Evolutionary conservation across 164 flowering plant genomes (phyloP).

Genomic region (Protea cynaroides): DNA sequence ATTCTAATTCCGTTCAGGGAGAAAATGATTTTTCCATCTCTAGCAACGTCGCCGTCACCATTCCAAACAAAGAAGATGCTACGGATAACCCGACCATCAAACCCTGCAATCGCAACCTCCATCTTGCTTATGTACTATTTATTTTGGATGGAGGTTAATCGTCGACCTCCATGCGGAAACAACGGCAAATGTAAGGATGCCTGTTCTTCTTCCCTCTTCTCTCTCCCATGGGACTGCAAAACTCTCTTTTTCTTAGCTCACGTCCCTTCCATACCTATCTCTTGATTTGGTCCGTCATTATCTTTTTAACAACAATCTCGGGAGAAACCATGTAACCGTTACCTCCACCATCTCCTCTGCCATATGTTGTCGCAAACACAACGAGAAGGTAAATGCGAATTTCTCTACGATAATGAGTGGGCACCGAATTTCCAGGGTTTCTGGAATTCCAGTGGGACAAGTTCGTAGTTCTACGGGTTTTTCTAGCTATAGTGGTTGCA

Average conservation of each 20-base stretch:
- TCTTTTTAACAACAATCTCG: not conserved
- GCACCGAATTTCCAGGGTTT: not conserved
- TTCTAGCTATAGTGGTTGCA: conserved; percentile 2
- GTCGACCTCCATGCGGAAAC: conserved; percentile 8
- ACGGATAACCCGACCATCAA: too few species aligned
- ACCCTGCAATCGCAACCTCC: too few species aligned
- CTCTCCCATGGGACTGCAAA: not conserved
- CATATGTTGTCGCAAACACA: not conserved
- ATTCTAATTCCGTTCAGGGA: too few species aligned
- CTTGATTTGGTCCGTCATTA: not conserved
- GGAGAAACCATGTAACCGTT: not conserved
- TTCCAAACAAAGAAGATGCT: too few species aligned
- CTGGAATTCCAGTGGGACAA: not conserved
- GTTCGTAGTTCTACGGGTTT: conserved; percentile 1
- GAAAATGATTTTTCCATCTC: too few species aligned
- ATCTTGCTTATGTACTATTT: too few species aligned
- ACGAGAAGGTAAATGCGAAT: not conserved
- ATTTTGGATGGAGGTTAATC: not conserved
- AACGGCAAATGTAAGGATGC: conserved; percentile 1
- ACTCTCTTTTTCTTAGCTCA: not conserved
- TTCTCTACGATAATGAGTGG: conserved; percentile 2
- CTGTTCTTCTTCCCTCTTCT: conserved; percentile 6
- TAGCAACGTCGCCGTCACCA: too few species aligned
- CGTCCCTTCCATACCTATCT: not conserved
- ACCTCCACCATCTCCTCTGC: not conserved